Conservation (phyloP, 2,329 filamentous ascomycete species). For the Thelonectria olida region DNA sequence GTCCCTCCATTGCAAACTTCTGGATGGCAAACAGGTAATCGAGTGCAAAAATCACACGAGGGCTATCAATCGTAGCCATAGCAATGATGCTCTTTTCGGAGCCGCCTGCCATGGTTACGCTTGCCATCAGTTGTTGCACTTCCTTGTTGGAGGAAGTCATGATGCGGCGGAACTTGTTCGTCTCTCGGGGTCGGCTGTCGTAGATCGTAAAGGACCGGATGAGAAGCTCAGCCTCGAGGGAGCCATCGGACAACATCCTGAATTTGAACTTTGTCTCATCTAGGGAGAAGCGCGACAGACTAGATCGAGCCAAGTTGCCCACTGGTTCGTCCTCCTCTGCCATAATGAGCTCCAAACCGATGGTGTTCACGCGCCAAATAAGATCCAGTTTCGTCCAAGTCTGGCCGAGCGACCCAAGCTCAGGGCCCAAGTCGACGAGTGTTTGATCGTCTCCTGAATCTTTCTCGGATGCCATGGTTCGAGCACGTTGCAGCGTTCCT, state of each 20-base stretch:
- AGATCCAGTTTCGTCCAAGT: conserved; percentile 95
- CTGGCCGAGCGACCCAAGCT: conserved; percentile 73
- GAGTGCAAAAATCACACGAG: conserved; percentile 91
- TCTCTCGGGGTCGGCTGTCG: conserved; percentile 87
- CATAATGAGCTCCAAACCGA: conserved; percentile 87
- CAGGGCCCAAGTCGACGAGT: conserved; percentile 70
- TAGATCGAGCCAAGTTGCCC: conserved; percentile 79
- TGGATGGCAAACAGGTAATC: conserved; percentile 95
- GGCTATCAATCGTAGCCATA: conserved; percentile 93
- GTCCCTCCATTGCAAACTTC: conserved; percentile 78
- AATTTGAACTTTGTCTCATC: conserved; percentile 93
- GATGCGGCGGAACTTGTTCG: conserved; percentile 96
- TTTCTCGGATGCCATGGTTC: conserved; percentile 48
- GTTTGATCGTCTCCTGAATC: conserved; percentile 48
- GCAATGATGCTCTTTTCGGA: conserved; percentile 84
- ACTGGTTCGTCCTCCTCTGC: conserved; percentile 80
- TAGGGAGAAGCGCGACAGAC: conserved; percentile 91
- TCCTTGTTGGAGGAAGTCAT: conserved; percentile 97
- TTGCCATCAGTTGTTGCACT: conserved; percentile 98
- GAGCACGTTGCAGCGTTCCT: conserved; percentile 59
- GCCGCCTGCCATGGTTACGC: conserved; percentile 89
- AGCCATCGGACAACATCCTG: conserved; percentile 90
- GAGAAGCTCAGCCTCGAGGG: conserved; percentile 90
- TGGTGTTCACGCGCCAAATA: conserved; percentile 86
- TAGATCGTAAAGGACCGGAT: conserved; percentile 95